These are phyloP conservation scores for Lachnellula willkommii DNA, from an alignment of 2,329 filamentous ascomycete species.

Conservation along the genomic window DNA sequence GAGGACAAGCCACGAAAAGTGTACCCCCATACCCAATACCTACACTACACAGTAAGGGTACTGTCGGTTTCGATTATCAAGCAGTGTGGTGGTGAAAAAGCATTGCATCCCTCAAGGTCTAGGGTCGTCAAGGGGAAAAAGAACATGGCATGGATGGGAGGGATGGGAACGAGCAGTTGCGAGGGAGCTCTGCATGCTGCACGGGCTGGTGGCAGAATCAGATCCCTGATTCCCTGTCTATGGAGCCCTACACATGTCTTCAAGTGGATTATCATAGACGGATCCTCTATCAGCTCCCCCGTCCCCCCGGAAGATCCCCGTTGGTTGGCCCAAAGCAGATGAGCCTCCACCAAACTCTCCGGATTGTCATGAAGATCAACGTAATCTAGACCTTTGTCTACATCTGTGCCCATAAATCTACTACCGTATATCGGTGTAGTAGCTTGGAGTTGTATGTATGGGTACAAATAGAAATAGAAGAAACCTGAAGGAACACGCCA, in stretches of 20 bases:
- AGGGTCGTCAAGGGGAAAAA: no score
- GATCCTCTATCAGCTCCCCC: background rate
- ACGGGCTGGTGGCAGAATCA: no score
- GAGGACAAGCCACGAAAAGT: background rate
- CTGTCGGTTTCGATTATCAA: no score
- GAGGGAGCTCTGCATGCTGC: no score
- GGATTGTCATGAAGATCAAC: background rate
- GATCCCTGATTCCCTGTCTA: no score
- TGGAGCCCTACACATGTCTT: no score
- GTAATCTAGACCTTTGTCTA: background rate
- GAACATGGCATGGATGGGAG: no score
- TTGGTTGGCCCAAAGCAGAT: background rate
- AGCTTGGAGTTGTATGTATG: background rate
- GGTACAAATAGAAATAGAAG: background rate
- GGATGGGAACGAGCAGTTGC: no score
- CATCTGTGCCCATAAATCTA: background rate
- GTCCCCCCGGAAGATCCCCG: background rate
- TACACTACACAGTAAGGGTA: no score
- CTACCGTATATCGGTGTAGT: background rate
- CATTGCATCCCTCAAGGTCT: no score
- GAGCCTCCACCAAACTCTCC: slow-evolving; percentile 6
- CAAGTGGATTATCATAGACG: background rate
- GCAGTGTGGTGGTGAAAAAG: no score
- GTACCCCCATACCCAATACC: no score
- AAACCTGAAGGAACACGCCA: background rate